These are phyloP conservation scores for Oryza meridionalis DNA, from an alignment of 176 grass and related monocot species.

Conservation along the genomic window DNA sequence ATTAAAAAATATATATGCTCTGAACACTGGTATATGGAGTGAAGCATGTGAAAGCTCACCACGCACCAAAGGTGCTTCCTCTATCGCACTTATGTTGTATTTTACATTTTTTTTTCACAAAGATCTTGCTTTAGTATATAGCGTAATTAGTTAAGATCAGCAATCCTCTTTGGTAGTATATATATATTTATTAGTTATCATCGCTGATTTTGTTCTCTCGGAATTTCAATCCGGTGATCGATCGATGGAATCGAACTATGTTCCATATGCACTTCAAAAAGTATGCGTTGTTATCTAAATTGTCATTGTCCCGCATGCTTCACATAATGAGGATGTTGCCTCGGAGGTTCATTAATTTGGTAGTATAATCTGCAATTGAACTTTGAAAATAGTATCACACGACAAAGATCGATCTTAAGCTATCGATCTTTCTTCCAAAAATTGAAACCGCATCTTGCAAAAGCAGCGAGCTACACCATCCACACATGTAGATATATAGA, in stretches of 20 bases:
- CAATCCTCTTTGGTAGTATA: neutral
- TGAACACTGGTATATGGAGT: too few relatives aligned
- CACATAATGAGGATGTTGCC: constrained; percentile 22
- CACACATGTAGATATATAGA: neutral
- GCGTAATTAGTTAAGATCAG: neutral
- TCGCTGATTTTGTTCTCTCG: neutral
- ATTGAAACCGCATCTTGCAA: neutral
- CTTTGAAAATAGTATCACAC: neutral
- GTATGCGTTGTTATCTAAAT: neutral
- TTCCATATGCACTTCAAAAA: constrained; percentile 13
- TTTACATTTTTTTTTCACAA: too few relatives aligned
- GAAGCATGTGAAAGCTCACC: too few relatives aligned
- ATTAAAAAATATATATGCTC: too few relatives aligned
- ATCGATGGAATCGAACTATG: constrained; percentile 24
- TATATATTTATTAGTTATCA: neutral
- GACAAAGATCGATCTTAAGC: neutral
- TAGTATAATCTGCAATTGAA: constrained; percentile 10
- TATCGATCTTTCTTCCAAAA: neutral
- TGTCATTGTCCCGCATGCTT: constrained; percentile 27
- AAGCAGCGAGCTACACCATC: neutral
- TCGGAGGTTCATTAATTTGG: neutral
- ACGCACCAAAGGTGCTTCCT: neutral
- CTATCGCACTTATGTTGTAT: too few relatives aligned
- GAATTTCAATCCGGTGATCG: neutral
- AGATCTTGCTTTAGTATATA: neutral